Evolutionary conservation across 768 basidiomycete species (phyloP).

Genomic region (Steccherinum ochraceum): DNA sequence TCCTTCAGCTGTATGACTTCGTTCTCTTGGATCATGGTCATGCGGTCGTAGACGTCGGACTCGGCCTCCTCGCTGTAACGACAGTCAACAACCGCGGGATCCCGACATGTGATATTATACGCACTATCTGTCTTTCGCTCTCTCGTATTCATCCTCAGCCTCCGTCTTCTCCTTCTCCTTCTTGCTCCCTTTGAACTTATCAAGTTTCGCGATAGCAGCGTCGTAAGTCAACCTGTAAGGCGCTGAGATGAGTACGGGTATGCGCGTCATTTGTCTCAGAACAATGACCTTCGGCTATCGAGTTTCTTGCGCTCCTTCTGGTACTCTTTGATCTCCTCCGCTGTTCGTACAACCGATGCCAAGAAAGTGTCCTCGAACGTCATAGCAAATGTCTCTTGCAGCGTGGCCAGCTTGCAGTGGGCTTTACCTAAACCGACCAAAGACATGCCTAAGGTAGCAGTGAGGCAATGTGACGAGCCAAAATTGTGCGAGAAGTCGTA

Average conservation of each 20-base stretch:
- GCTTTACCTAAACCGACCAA: slow-evolving; percentile 74
- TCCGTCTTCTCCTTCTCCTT: slow-evolving; percentile 76
- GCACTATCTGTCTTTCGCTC: slow-evolving; percentile 70
- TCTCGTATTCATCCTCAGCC: slow-evolving; percentile 76
- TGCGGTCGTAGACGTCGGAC: slow-evolving; percentile 77
- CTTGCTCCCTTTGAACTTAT: slow-evolving; percentile 63
- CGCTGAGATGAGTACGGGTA: too few relatives aligned
- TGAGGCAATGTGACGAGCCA: not conserved
- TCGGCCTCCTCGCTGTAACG: slow-evolving; percentile 70
- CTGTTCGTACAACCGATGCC: slow-evolving; percentile 53
- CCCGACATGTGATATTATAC: slow-evolving; percentile 17
- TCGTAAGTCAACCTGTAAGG: slow-evolving; percentile 66
- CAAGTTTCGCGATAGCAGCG: slow-evolving; percentile 61
- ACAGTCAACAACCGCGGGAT: not conserved
- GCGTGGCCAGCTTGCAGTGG: slow-evolving; percentile 76
- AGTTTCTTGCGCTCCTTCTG: slow-evolving; percentile 78
- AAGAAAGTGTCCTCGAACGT: slow-evolving; percentile 73
- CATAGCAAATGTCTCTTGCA: slow-evolving; percentile 77
- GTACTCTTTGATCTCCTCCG: slow-evolving; percentile 79
- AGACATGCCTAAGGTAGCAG: slow-evolving; percentile 47
- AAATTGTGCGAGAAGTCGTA: slow-evolving; percentile 19
- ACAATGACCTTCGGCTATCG: slow-evolving; percentile 66
- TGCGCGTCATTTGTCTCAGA: too few relatives aligned
- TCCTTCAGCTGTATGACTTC: slow-evolving; percentile 69
- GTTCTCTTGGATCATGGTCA: slow-evolving; percentile 74